Evolutionary conservation across 2,329 filamentous ascomycete species (phyloP).

Genomic region (Colletotrichum orchidophilum): DNA sequence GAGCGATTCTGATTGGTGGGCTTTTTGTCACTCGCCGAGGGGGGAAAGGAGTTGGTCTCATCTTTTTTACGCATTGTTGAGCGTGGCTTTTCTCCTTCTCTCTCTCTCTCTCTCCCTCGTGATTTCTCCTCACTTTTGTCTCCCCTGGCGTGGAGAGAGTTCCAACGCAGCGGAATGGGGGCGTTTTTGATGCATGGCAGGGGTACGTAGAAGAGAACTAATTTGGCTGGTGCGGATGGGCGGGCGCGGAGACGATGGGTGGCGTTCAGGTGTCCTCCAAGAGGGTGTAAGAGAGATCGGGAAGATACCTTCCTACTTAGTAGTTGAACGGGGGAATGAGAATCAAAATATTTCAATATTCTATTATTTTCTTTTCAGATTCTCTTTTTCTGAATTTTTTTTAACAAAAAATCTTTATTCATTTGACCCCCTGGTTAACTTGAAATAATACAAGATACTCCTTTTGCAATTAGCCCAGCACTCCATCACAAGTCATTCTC

Average conservation of each 20-base stretch:
- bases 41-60: not conserved
- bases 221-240: not conserved
- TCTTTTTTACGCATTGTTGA: not conserved
- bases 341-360: not conserved
- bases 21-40: not conserved
- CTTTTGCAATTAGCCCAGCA: not conserved
- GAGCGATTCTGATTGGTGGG: conserved; percentile 7
- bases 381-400: not conserved
- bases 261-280: not conserved
- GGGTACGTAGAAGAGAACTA: not conserved
- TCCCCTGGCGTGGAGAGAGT: too few species aligned
- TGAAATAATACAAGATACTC: not conserved
- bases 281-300: not conserved
- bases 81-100: not conserved
- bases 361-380: not conserved
- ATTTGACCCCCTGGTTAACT: not conserved
- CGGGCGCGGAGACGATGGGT: not conserved
- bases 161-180: not conserved
- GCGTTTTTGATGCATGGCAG: not conserved
- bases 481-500: not conserved
- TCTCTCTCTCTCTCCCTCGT: not conserved
- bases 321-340: not conserved
- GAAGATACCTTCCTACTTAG: not conserved
- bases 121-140: not conserved
- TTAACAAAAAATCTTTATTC: not conserved